phyloP scores from a whole-genome alignment of 768 basidiomycete genomes.

The Tylopilus intermedius region DNA sequence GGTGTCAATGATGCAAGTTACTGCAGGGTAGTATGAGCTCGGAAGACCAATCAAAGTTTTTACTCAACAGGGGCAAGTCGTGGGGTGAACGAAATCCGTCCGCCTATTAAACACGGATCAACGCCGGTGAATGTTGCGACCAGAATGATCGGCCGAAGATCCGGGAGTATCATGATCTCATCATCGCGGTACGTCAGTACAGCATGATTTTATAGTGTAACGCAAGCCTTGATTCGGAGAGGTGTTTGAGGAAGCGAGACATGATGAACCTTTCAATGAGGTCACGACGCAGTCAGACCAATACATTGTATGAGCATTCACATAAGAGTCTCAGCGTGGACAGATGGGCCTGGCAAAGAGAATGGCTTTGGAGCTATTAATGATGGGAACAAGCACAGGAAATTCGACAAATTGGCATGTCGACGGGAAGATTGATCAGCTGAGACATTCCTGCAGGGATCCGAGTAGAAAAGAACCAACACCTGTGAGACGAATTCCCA shows the following conservation, averaged over 20 bases:
- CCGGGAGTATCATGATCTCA: neutral
- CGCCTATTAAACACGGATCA: neutral
- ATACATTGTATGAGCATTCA: neutral
- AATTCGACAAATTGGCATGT: neutral
- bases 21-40: too few species aligned
- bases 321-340: too few species aligned
- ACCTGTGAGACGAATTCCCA: neutral
- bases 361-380: neutral
- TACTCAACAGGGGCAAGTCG: neutral
- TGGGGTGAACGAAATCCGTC: too few species aligned
- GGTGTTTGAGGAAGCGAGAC: too few species aligned
- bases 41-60: neutral
- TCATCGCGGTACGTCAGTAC: too few species aligned
- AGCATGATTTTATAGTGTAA: too few species aligned
- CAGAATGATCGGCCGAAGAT: neutral
- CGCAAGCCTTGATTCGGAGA: too few species aligned
- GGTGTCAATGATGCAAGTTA: too few species aligned
- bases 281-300: too few species aligned
- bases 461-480: neutral
- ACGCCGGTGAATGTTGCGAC: neutral
- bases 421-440: neutral
- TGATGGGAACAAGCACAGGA: neutral
- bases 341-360: too few species aligned
- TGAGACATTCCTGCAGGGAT: neutral
- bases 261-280: too few species aligned